Evolutionary conservation across 2,329 filamentous ascomycete species (phyloP), one percentile per base, ranked within the genome.

Genomic region (Beauveria bassiana): DNA sequence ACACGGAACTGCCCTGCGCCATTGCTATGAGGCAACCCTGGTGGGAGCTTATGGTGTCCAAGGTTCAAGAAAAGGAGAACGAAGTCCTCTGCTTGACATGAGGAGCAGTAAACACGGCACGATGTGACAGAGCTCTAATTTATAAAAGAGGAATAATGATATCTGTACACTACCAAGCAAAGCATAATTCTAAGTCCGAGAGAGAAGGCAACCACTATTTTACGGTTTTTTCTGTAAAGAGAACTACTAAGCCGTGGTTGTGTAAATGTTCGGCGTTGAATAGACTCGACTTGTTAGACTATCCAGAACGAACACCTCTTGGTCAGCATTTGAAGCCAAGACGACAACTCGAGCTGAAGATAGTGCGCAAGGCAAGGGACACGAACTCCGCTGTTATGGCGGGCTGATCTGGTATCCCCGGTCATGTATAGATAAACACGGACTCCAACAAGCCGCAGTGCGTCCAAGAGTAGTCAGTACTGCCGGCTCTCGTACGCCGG

Each of bases 71-170:
- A 8, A 64, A 66, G 54, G 73, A 73, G 64, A 55, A 67, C 61
- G 73, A 76, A 63, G 71, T 72, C 14, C 64, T 77, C 46, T 77
- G 75, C 65, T 66, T 77, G 55, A 76, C 75, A 40, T 77, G 66
- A 70, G 20, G 28, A 51, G 42, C 22, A 24, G 42, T 14, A 10
- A 31, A 31, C 16, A 14, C 1, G 34, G 8, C 49, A 49, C 49
- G 8, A 9, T 14, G 58, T 12, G 10, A 26, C 28, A 20, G n/a
- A 63, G 62, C 46, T 57, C 40, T 46, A 9, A n/a, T 58, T 28
- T 49, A 31, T 49, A n/a, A 46, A 57, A 49, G 16, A 16, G 14
- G 2, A 34, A 59, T 16, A 28, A 22, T 5, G 38, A 22, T 34
- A 12, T 59, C 22, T 18, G 51, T 59, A 10, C 2, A 31, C 28